A percentile compares a stretch with the other conserved stretches of the same genome.
Conservation (phyloP, 805 yeast species). For the Yamadazyma insecticola region DNA sequence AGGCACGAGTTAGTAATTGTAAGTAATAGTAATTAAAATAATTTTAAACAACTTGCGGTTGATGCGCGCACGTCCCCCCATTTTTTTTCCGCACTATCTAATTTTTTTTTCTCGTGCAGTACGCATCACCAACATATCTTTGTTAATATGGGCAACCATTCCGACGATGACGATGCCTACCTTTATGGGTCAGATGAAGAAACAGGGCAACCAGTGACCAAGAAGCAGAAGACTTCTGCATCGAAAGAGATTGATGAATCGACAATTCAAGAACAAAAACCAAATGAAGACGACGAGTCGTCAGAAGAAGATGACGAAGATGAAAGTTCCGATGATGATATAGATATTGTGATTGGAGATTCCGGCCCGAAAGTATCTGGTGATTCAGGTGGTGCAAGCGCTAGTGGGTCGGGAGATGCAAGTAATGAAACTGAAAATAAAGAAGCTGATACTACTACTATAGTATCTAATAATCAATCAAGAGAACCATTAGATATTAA, state of each 20-base stretch:
- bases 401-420: slow-evolving; percentile 1
- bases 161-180: slow-evolving; percentile 61
- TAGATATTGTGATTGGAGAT: slow-evolving; percentile 73
- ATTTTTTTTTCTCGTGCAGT: too few species aligned
- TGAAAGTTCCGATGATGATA: slow-evolving; percentile 55
- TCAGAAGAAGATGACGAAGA: slow-evolving; percentile 44
- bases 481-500: slow-evolving; percentile 59
- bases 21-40: too few species aligned
- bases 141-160: too few species aligned
- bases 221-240: slow-evolving; percentile 10
- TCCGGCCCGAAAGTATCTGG: slow-evolving; percentile 21
- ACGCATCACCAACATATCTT: too few species aligned
- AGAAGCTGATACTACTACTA: slow-evolving; percentile 29
- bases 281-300: slow-evolving; percentile 39
- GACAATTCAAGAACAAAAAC: slow-evolving; percentile 40
- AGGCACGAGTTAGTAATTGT: too few species aligned
- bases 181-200: slow-evolving; percentile 56
- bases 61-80: too few species aligned
- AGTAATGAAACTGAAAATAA: slow-evolving; percentile 10
- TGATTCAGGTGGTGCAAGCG: slow-evolving; percentile 24
- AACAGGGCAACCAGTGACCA: slow-evolving; percentile 20
- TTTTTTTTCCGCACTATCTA: too few species aligned
- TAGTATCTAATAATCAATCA: slow-evolving; percentile 28
- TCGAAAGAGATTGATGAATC: slow-evolving; percentile 19
- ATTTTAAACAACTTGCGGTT: too few species aligned